Conservation (phyloP, 2,329 filamentous ascomycete species). For the Onygenales sp. region DNA sequence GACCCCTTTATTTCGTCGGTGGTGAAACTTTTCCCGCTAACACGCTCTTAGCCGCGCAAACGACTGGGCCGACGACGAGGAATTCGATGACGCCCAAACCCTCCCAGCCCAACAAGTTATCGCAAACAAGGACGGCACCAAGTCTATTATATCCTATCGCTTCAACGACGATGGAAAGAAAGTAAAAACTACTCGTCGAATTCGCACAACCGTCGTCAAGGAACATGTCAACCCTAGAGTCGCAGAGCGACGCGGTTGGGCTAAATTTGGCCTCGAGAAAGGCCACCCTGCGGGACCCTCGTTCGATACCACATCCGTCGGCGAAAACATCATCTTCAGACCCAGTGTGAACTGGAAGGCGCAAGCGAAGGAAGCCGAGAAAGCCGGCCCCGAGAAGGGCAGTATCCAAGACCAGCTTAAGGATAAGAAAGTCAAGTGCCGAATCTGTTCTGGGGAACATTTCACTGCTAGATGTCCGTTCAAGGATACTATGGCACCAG, state of each 20-base stretch:
- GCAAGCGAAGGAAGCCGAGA: constrained; percentile 62
- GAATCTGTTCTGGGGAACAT: constrained; percentile 97
- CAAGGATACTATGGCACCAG: constrained; percentile 95
- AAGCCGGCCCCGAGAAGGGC: constrained; percentile 46
- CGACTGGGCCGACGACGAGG: constrained; percentile 91
- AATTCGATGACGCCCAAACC: constrained; percentile 74
- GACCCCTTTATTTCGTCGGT: not conserved
- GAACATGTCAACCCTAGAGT: constrained; percentile 94
- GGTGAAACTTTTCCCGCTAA: not conserved
- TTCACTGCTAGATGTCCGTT: constrained; percentile 98
- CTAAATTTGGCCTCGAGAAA: constrained; percentile 84
- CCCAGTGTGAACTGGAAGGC: constrained; percentile 92
- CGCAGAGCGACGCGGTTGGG: constrained; percentile 85
- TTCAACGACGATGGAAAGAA: constrained; percentile 91
- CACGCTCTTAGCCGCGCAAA: constrained; percentile 5
- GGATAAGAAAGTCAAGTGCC: constrained; percentile 99
- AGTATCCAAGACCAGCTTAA: constrained; percentile 63
- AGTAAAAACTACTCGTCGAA: constrained; percentile 92
- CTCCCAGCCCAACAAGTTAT: constrained; percentile 83
- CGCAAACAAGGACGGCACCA: constrained; percentile 96
- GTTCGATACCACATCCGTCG: constrained; percentile 81
- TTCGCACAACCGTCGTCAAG: constrained; percentile 83
- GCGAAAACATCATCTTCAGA: constrained; percentile 96
- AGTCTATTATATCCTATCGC: constrained; percentile 83
- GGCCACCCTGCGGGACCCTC: constrained; percentile 77